Evolutionary conservation across 768 basidiomycete species (phyloP), one percentile per base, ranked within the genome.

Genomic region (Phaffia tasmanica): DNA sequence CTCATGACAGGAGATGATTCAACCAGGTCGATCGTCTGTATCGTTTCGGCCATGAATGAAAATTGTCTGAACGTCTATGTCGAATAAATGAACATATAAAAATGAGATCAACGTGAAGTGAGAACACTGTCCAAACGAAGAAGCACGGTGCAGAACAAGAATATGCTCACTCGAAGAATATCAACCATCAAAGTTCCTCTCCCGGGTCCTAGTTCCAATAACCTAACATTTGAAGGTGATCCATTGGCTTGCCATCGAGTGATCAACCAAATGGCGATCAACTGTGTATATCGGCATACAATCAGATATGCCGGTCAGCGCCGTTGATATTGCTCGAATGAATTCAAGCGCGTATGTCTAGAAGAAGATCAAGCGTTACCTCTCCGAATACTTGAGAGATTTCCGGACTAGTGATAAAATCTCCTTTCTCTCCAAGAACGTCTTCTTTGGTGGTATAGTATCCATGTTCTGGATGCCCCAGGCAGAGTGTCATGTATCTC

Each of bases 351-450:
- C 18, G 18, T 16, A 0, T 14, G 50, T 42, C 6, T 61, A 62
- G 5, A 79, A 75, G 78, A 72, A 65, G 53, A 65, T 47, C 14
- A 50, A 54, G 19, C 75, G 83, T 70, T 74, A 92, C 94, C 84
- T 99, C 94, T 67, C 95, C 95, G 74, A 98, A 98, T 0, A 89
- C 83, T 75, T 97, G 92, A 72, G 84, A 88, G 62, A 99, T 97
- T 76, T 99, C 95, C 1, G 94, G 95, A 71, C 88, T 91, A 15
- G 95, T 99, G 25, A 88, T 86, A 73, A 98, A 99, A 79, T 99
- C 95, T 6, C 95, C 95, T 51, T 81, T 79, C 0, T 83, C 70
- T 16, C 95, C 95, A 72, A 99, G 89, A 2, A 98, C 86, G 48
- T 84, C 86, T 2, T 63, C 72, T 2, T 68, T 62, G 16, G 70